Evolutionary conservation across 345 rosid species (phyloP).

Genomic region (Ceriops decandra): DNA sequence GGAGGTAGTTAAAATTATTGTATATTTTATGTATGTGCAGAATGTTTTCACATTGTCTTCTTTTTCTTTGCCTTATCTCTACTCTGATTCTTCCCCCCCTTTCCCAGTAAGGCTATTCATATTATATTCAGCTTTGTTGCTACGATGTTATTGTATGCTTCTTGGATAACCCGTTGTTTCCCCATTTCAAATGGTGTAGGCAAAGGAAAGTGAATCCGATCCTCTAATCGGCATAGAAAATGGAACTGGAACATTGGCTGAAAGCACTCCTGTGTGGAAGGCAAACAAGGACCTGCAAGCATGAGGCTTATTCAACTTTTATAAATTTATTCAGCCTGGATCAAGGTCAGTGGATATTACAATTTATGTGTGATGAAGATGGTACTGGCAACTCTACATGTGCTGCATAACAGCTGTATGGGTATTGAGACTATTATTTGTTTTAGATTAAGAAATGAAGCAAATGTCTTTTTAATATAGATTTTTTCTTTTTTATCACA

Average conservation of each 20-base stretch:
- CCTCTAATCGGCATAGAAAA: conserved; percentile 69
- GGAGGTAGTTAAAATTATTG: conserved; percentile 47
- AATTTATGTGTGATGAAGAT: conserved; percentile 41
- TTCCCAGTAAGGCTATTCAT: not conserved
- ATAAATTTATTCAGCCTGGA: conserved; percentile 17
- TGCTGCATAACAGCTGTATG: conserved; percentile 13
- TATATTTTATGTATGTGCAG: not conserved
- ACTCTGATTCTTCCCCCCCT: not conserved
- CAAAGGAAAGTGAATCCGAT: conserved; percentile 77
- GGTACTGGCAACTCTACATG: conserved; percentile 31
- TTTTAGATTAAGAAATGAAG: conserved; percentile 20
- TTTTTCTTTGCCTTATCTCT: not conserved
- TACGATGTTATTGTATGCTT: not conserved
- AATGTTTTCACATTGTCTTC: not conserved
- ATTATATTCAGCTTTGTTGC: conserved; percentile 1
- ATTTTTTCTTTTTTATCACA: conserved; percentile 21
- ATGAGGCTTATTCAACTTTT: conserved; percentile 24
- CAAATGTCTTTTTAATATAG: conserved; percentile 23
- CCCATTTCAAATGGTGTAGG: conserved; percentile 33
- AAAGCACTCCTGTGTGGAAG: conserved; percentile 69
- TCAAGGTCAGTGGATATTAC: conserved; percentile 18
- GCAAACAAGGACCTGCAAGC: conserved; percentile 93
- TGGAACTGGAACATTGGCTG: conserved; percentile 59
- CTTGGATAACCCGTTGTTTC: not conserved
- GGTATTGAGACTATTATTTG: conserved; percentile 19